These are phyloP conservation scores for Polychaeton citri DNA, from an alignment of 2,329 filamentous ascomycete genomes.

Conservation along the genomic window DNA sequence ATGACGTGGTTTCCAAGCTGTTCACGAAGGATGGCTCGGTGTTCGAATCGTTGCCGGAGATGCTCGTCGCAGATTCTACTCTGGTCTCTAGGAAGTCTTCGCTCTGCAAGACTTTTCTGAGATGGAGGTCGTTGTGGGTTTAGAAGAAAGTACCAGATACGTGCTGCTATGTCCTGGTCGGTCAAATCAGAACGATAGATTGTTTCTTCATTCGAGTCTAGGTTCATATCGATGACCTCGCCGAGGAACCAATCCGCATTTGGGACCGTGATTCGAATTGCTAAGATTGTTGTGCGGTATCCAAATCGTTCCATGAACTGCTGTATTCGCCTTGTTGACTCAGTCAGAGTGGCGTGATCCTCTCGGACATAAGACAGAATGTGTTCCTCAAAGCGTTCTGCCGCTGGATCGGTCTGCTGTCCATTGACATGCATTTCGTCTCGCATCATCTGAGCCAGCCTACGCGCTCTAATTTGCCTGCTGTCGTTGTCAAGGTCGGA, in stretches of 20 bases:
- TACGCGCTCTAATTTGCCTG: background rate
- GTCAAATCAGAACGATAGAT: background rate
- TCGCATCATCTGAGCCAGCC: background rate
- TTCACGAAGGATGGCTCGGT: background rate
- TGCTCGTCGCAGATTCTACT: background rate
- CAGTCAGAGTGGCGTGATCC: background rate
- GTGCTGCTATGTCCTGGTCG: background rate
- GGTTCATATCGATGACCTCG: background rate
- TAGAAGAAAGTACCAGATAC: background rate
- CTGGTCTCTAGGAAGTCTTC: background rate
- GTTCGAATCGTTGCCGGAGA: background rate
- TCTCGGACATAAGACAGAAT: background rate
- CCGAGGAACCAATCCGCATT: background rate
- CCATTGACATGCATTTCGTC: background rate
- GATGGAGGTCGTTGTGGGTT: background rate
- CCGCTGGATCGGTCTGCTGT: background rate
- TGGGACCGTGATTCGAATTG: background rate
- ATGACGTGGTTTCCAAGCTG: background rate
- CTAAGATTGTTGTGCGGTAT: background rate
- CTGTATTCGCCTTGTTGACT: background rate
- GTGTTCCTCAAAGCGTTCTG: background rate
- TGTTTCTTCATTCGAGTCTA: background rate
- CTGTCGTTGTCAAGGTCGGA: background rate
- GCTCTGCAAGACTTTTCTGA: background rate
- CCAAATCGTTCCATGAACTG: background rate